Conservation (phyloP, 495 filamentous ascomycete genomes). For the Pyronema omphalodes region DNA sequence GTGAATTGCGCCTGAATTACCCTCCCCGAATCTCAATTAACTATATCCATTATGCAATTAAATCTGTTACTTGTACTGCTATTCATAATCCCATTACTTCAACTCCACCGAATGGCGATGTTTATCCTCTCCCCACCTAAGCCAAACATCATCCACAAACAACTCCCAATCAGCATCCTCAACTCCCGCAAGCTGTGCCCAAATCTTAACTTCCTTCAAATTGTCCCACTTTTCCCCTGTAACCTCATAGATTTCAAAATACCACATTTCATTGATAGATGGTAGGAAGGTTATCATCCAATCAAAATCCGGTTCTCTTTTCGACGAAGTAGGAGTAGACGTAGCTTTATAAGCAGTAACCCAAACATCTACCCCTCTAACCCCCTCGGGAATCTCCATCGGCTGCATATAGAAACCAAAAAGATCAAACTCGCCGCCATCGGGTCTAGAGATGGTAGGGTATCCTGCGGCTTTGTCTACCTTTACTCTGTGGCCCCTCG, state of each 20-base stretch:
- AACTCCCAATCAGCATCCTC: constrained; percentile 25
- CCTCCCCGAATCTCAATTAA: too few species aligned
- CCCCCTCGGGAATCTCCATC: constrained; percentile 15
- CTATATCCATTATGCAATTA: too few species aligned
- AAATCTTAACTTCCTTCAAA: constrained; percentile 20
- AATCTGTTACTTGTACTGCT: too few species aligned
- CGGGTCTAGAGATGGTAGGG: not conserved
- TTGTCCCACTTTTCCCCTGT: constrained; percentile 18
- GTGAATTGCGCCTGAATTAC: too few species aligned
- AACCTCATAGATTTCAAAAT: constrained; percentile 19
- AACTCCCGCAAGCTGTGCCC: constrained; percentile 15
- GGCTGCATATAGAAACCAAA: constrained; percentile 23
- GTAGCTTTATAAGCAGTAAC: constrained; percentile 12
- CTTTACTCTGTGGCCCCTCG: too few species aligned
- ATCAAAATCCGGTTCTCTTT: not conserved
- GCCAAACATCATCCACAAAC: constrained; percentile 25
- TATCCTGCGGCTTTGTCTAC: not conserved
- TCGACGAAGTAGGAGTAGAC: constrained; percentile 11
- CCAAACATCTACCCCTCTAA: constrained; percentile 9
- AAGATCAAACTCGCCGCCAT: constrained; percentile 14
- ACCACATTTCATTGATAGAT: constrained; percentile 8
- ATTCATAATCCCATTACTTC: too few species aligned
- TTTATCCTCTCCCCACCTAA: constrained; percentile 8
- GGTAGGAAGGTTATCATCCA: constrained; percentile 10
- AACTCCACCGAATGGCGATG: too few species aligned